Evolutionary conservation across 371 early-diverging fungal species (phyloP).

Genomic region (Mortierella sp.): DNA sequence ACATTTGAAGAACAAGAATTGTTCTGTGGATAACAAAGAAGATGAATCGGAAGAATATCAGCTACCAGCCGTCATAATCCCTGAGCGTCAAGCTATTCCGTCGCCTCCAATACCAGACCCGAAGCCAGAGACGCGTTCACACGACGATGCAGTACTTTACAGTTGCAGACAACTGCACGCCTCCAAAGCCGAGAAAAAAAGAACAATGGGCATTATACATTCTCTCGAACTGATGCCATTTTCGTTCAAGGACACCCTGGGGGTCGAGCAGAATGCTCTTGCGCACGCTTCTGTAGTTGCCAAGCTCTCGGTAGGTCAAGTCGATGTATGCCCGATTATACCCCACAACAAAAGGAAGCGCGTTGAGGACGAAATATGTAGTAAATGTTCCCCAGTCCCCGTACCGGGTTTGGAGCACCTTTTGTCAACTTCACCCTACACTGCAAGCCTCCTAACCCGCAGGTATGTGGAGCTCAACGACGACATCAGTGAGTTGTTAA

Average conservation of each 20-base stretch:
- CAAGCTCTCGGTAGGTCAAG: slow-evolving; percentile 10
- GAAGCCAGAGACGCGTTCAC: slow-evolving; percentile 5
- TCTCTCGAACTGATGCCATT: slow-evolving; percentile 6
- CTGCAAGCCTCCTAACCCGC: slow-evolving; percentile 7
- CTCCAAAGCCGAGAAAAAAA: slow-evolving; percentile 8
- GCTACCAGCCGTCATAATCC: too few species aligned
- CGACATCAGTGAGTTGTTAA: slow-evolving; percentile 20
- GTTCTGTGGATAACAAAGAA: too few species aligned
- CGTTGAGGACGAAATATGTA: slow-evolving; percentile 4
- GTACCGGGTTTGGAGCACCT: slow-evolving; percentile 23
- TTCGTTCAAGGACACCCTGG: slow-evolving; percentile 2
- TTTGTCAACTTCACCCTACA: slow-evolving; percentile 19
- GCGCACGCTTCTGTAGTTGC: slow-evolving; percentile 1
- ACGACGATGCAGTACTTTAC: slow-evolving; percentile 14
- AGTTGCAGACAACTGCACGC: slow-evolving; percentile 6
- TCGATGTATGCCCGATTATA: slow-evolving; percentile 12
- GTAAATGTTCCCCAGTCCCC: slow-evolving; percentile 15
- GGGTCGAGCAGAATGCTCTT: slow-evolving; percentile 13
- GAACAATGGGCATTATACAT: slow-evolving; percentile 1
- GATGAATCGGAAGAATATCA: too few species aligned
- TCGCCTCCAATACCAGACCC: slow-evolving; percentile 5
- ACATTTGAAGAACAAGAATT: too few species aligned
- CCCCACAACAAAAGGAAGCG: slow-evolving; percentile 17
- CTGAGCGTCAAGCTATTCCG: background rate
- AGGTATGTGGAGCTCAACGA: slow-evolving; percentile 13